Evolutionary conservation across 2,329 filamentous ascomycete genomes (phyloP), one percentile per base, ranked within the genome.

Genomic region (Apiospora sp.): DNA sequence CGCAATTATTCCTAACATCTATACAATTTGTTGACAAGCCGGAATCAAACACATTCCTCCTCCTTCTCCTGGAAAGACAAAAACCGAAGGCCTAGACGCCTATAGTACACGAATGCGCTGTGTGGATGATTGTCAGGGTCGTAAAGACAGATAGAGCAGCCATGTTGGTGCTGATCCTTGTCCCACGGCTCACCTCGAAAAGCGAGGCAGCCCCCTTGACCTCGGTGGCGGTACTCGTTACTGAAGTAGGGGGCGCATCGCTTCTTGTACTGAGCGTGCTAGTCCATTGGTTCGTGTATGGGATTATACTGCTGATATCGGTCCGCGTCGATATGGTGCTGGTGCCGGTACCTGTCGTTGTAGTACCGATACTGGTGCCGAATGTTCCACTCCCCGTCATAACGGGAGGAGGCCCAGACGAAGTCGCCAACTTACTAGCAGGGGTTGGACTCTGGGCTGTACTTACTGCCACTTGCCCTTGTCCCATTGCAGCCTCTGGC

Each of bases 41-140:
- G 22, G 12, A 51, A 24, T 6, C 48, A 24, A n/a, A 51, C 48
- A 51, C 22, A n/a, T 51, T 24, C 48, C 48, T 24, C 46, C 46
- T 22, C 48, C 48, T 24, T 51, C 48, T 6, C 48, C 48, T 51
- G 48, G 22, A 7, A 51, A 51, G n/a, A 24, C 48, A 51, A 6
- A 6, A 6, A 12, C 48, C 22, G 22, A 51, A 24, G 48, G 22
- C 48, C 48, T 51, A 51, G 48, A 51, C 22, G 22, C 48, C 8
- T n/a, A 51, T 51, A 51, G 48, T 51, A 51, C 48, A 51, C 48
- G n/a, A 51, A n/a, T 51, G 48, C 22, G 22, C 48, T 51, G n/a
- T 51, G 2, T 24, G n/a, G 22, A 51, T 51, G n/a, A 51, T 51
- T 51, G 48, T 51, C n/a, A 51, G n/a, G 22, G 49, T 51, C n/a